Evolutionary conservation across 805 yeast genomes (phyloP).

Genomic region (Kuraishia molischiana): DNA sequence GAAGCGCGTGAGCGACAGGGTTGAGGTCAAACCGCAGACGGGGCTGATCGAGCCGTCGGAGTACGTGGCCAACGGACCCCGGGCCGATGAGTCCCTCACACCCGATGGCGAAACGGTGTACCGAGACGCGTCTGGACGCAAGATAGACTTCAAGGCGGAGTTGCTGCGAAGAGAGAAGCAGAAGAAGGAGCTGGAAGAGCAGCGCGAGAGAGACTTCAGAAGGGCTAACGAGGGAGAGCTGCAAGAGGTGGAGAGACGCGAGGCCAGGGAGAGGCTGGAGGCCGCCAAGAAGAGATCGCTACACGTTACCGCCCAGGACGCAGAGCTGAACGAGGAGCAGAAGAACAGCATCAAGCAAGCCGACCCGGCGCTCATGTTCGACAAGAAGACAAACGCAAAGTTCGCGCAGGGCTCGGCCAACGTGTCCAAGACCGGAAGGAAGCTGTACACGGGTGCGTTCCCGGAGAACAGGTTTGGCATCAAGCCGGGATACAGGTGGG

Average conservation of each 20-base stretch:
- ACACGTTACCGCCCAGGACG: constrained; percentile 26
- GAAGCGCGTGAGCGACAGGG: not conserved
- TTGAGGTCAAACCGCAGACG: not conserved
- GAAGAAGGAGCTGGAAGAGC: constrained; percentile 14
- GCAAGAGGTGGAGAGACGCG: constrained; percentile 25
- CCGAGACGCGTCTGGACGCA: constrained; percentile 55
- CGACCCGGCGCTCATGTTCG: constrained; percentile 54
- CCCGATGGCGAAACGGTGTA: constrained; percentile 28
- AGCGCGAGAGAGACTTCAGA: constrained; percentile 10
- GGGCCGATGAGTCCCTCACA: not conserved
- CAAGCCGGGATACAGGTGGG: constrained; percentile 81
- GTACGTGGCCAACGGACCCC: not conserved
- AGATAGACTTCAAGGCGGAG: constrained; percentile 21
- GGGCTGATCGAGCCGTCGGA: not conserved
- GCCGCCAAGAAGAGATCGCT: constrained; percentile 14
- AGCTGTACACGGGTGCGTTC: constrained; percentile 40
- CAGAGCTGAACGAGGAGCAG: constrained; percentile 23
- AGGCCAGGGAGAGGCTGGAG: constrained; percentile 20
- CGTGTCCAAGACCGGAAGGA: constrained; percentile 35
- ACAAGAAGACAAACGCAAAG: constrained; percentile 14
- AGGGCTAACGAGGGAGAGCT: constrained; percentile 27
- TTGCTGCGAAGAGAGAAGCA: constrained; percentile 4
- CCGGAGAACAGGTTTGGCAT: constrained; percentile 70
- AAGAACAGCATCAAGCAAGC: constrained; percentile 31
- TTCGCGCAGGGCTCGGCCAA: constrained; percentile 9